Evolutionary conservation across 2,329 filamentous ascomycete species (phyloP).

Genomic region (Trichoderma polysporum): DNA sequence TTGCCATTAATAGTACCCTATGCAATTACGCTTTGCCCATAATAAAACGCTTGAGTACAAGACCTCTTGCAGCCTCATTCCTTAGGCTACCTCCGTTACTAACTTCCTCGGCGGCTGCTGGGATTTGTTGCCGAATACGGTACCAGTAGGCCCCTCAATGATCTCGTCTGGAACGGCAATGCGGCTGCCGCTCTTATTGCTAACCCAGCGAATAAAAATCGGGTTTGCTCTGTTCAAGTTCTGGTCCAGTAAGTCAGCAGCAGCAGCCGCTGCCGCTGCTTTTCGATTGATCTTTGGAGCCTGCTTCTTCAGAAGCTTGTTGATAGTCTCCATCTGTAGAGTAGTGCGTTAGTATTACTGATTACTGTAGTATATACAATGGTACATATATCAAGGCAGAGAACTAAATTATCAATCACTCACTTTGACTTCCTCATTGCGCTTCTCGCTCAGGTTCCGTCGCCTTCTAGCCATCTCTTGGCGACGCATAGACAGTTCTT

Average conservation of each 20-base stretch:
- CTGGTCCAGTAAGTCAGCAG: conserved; percentile 49
- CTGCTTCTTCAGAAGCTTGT: conserved; percentile 84
- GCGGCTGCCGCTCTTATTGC: conserved; percentile 61
- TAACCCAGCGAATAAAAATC: conserved; percentile 69
- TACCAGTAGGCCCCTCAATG: conserved; percentile 61
- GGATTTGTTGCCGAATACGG: conserved; percentile 47
- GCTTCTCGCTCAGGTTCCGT: conserved; percentile 63
- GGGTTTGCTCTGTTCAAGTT: conserved; percentile 54
- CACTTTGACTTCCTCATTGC: conserved; percentile 64
- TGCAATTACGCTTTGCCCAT: neutral
- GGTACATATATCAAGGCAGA: neutral
- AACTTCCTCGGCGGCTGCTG: conserved; percentile 43
- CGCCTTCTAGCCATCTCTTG: conserved; percentile 62
- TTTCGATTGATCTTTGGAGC: conserved; percentile 70
- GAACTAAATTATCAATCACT: conserved; percentile 12
- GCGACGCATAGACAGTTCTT: conserved; percentile 61
- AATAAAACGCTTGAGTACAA: no score
- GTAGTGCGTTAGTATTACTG: conserved; percentile 7
- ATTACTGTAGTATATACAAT: no score
- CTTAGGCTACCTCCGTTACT: conserved; percentile 54
- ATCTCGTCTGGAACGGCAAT: conserved; percentile 69
- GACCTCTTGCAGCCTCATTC: neutral
- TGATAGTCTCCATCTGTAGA: conserved; percentile 80
- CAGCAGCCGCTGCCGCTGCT: conserved; percentile 42
- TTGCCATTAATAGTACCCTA: neutral